A percentile compares a stretch with the other conserved stretches of the same genome.
These are phyloP conservation scores for Rhizopogon vesiculosus DNA, from an alignment of 768 basidiomycete species.

Conservation along the genomic window DNA sequence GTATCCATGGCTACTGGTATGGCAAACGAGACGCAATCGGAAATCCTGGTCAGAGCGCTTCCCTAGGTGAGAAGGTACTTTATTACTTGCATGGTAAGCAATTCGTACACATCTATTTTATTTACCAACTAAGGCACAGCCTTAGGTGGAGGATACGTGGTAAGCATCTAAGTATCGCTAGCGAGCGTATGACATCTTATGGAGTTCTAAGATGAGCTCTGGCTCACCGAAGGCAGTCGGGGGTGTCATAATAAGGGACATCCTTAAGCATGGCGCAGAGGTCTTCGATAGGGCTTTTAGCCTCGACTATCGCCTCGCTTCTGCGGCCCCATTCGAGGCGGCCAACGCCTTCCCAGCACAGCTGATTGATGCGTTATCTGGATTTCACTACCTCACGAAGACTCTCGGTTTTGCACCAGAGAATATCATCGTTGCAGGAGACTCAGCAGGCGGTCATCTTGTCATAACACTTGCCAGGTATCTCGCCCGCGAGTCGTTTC, in stretches of 20 bases:
- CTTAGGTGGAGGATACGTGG: conserved; percentile 5
- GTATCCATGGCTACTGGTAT: conserved; percentile 34
- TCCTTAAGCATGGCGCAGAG: conserved; percentile 2
- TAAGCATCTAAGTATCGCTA: background rate
- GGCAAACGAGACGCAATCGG: conserved; percentile 14
- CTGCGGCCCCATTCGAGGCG: conserved; percentile 12
- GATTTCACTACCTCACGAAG: conserved; percentile 29
- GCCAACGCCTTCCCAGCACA: conserved; percentile 30
- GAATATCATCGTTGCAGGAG: conserved; percentile 32
- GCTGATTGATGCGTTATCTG: conserved; percentile 32
- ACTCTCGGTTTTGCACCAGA: conserved; percentile 23
- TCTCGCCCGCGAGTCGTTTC: conserved; percentile 3
- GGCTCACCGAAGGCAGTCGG: background rate
- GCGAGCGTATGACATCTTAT: background rate
- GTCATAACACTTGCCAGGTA: conserved; percentile 18
- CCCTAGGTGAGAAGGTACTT: conserved; percentile 28
- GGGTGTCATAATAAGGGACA: background rate
- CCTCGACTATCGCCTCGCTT: conserved; percentile 29
- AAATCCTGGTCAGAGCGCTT: conserved; percentile 14
- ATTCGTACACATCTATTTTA: background rate
- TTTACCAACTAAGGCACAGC: background rate
- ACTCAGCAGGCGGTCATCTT: conserved; percentile 36
- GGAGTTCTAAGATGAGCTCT: background rate
- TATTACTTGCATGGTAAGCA: conserved; percentile 26
- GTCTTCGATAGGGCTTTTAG: conserved; percentile 6